Evolutionary conservation across 192 early-diverging fungal genomes (phyloP), one percentile per base, ranked within the genome.

Genomic region (Coemansia sp.): DNA sequence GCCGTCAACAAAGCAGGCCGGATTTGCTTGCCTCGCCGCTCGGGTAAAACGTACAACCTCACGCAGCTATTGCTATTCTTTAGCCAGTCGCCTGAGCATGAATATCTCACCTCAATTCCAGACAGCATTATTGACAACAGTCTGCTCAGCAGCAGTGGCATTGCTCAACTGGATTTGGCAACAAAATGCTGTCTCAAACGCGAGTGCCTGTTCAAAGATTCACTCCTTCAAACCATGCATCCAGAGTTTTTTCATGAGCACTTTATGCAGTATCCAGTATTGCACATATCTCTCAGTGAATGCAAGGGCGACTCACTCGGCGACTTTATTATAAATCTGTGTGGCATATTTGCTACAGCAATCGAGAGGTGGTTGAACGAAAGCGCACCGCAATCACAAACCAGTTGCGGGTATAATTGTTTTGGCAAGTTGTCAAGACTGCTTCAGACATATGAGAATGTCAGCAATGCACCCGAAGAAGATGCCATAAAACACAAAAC

Each of bases 11-110:
- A 73, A 3, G 76, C 72, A 19, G 71, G 61, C 10, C 67, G 71
- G 10, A 65, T 79, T 5, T 73, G 76, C 21, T 32, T 79, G 21
- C 76, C 76, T 0, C 64, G 71, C 8, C 70, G 67, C 17, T 79
- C 71, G 3, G 67, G 76, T 3, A 79, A 79, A 51, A 79, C 76
- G 0, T 79, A 79, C 53, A 79, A 79, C 45, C 54, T 79, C 57
- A 79, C 71, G 0, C 70, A 73, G 50, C 57, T 79, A n/a, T 49
- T 73, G 49, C 29, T 79, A 19, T 79, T 73, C 61, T 79, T 73
- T 32, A 79, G 76, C 54, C 23, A 24, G 32, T 54, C 53, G 0
- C 71, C 58, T 0, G 76, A 73, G 41, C 38, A 63, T 0, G 65
- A 25, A 1, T 32, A 70, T 0, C 8, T 79, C 4, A 47, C 60